Conservation (phyloP, 306 rosid species). For the Dalbergia cultrata region DNA sequence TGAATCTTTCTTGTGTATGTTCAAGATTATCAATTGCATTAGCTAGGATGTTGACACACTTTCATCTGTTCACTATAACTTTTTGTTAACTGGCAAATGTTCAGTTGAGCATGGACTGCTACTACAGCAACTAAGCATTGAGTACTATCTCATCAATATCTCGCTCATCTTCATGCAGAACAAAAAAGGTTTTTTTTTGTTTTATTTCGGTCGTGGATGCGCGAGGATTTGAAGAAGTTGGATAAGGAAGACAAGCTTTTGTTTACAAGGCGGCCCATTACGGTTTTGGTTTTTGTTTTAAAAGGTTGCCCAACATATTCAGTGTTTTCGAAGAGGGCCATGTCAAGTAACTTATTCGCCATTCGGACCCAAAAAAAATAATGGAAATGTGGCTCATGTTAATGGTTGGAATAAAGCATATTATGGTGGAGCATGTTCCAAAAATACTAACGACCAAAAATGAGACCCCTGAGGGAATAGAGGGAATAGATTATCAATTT, state of each 20-base stretch:
- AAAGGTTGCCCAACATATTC: too few species aligned
- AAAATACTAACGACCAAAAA: too few species aligned
- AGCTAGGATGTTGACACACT: background rate
- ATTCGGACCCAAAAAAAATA: too few species aligned
- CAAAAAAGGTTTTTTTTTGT: too few species aligned
- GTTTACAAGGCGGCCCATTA: too few species aligned
- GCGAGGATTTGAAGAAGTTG: conserved; percentile 73
- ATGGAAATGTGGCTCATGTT: background rate
- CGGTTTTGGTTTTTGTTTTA: too few species aligned
- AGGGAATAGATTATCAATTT: too few species aligned
- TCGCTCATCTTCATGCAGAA: conserved; percentile 53
- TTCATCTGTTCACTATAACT: background rate
- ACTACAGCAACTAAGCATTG: too few species aligned
- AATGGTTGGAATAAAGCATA: background rate
- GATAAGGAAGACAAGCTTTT: conserved; percentile 82
- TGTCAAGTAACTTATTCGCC: too few species aligned
- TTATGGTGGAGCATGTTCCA: background rate
- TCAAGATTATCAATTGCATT: conserved; percentile 1
- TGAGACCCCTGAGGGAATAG: too few species aligned
- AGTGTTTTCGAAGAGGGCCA: too few species aligned
- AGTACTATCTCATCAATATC: background rate
- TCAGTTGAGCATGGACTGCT: background rate
- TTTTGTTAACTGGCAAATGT: background rate
- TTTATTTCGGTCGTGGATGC: too few species aligned
- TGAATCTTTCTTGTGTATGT: background rate